Evolutionary conservation across 1,139 yeast species (phyloP), one percentile per base, ranked within the genome.

Genomic region (Diutina sp.): DNA sequence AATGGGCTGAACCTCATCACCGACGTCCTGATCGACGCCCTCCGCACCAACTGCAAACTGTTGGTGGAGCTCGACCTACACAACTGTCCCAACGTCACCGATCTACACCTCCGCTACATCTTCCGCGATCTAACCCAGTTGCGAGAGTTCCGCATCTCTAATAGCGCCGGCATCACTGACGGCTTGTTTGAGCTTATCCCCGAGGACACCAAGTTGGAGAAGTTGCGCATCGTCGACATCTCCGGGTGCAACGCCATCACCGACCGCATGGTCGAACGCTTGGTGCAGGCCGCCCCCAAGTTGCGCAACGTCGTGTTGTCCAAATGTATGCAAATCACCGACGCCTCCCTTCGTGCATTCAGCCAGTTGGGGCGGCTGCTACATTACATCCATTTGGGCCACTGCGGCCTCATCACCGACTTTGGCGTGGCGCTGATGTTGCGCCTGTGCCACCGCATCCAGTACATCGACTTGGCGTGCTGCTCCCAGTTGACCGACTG

Each of bases 381-480:
- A 62, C 97, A 91, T 67, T 90, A 90, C 64, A 78, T 93, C 57
- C 99, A 93, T 71, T 78, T 93, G 61, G 98, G 98, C 30, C 99
- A 93, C 72, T 93, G 99, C 72, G 82, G 85, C 56, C 82, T 86
- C 65, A 87, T 93, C 58, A 93, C 98, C 1, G 98, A 93, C 70
- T 81, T 79, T 60, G 97, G 97, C 18, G 95, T 93, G 29, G 80
- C 83, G 25, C 77, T 82, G 12, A 75, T 93, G 60, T 90, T 90
- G 21, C 79, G 87, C 63, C 79, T 81, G 57, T 93, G 99, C 66
- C 89, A 85, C 59, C 77, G 97, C 59, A 82, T 93, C 58, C 96
- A 90, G 65, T 93, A 91, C 68, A 90, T 93, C 61, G 99, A 93
- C 72, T 81, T 93, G 61, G 98, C 98, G 25, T 90, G 97, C 68